Evolutionary conservation across 139 green algal genomes (phyloP).

Genomic region (Chlamydomonas urium): DNA sequence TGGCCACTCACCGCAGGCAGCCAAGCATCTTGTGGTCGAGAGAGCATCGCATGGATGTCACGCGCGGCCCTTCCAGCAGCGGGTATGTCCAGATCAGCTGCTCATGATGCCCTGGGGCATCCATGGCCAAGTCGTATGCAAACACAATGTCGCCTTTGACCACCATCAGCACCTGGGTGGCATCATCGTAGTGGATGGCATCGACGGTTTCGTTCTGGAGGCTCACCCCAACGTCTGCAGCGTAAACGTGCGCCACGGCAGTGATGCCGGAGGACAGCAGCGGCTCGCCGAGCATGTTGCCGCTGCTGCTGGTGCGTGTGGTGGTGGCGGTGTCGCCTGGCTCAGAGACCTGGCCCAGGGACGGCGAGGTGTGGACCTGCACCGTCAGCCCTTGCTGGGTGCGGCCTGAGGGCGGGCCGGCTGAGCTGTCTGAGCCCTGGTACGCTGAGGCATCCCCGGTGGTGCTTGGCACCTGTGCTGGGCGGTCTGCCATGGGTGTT

Average conservation of each 20-base stretch:
- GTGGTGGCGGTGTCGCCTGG: too few species aligned
- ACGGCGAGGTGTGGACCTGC: too few species aligned
- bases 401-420: too few species aligned
- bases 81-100: constrained; percentile 52
- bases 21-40: constrained; percentile 34
- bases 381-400: too few species aligned
- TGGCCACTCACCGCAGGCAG: constrained; percentile 4
- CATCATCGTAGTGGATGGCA: constrained; percentile 53
- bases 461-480: too few species aligned
- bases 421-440: too few species aligned
- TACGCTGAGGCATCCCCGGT: too few species aligned
- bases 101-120: constrained; percentile 24
- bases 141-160: constrained; percentile 45
- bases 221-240: constrained; percentile 32
- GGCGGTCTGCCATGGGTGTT: too few species aligned
- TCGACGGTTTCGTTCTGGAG: constrained; percentile 46
- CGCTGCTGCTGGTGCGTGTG: too few species aligned
- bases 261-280: not conserved
- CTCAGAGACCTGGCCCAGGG: too few species aligned
- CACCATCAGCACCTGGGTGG: constrained; percentile 41
- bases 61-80: constrained; percentile 35
- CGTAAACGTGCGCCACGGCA: constrained; percentile 10
- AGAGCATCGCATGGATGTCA: constrained; percentile 34
- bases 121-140: constrained; percentile 35
- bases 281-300: too few species aligned